Evolutionary conservation across 805 yeast genomes (phyloP).

Genomic region (Jamesozyma lodderae): DNA sequence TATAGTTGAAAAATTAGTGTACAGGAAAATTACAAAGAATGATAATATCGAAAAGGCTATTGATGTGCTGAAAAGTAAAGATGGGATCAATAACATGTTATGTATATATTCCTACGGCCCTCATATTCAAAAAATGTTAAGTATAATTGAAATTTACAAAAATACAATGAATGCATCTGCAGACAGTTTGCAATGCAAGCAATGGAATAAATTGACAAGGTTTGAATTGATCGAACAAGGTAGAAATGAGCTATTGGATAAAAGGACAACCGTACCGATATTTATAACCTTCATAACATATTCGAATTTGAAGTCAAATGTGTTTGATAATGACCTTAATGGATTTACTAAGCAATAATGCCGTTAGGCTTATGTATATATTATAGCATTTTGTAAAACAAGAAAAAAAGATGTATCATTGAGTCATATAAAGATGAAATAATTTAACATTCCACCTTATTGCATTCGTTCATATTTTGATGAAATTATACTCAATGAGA

Average conservation of each 20-base stretch:
- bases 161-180: slow-evolving; percentile 1
- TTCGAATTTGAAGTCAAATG: neutral
- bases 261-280: slow-evolving; percentile 6
- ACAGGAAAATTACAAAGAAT: slow-evolving; percentile 15
- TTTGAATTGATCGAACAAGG: slow-evolving; percentile 17
- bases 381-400: neutral
- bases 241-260: slow-evolving; percentile 21
- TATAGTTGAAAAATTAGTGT: neutral
- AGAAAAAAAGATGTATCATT: slow-evolving; percentile 18
- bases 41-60: slow-evolving; percentile 16
- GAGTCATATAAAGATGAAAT: slow-evolving; percentile 14
- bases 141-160: slow-evolving; percentile 21
- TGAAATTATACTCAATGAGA: slow-evolving; percentile 18
- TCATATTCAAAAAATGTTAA: slow-evolving; percentile 22
- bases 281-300: slow-evolving; percentile 1
- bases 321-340: slow-evolving; percentile 5
- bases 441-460: slow-evolving; percentile 2
- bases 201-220: slow-evolving; percentile 20
- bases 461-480: slow-evolving; percentile 5
- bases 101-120: slow-evolving; percentile 22
- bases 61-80: slow-evolving; percentile 8
- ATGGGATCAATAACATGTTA: neutral
- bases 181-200: slow-evolving; percentile 5
- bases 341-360: slow-evolving; percentile 12
- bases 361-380: neutral